A percentile compares a stretch with the other conserved stretches of the same genome.
Evolutionary conservation across 345 rosid genomes (phyloP).

Genomic region (Populus ilicifolia): DNA sequence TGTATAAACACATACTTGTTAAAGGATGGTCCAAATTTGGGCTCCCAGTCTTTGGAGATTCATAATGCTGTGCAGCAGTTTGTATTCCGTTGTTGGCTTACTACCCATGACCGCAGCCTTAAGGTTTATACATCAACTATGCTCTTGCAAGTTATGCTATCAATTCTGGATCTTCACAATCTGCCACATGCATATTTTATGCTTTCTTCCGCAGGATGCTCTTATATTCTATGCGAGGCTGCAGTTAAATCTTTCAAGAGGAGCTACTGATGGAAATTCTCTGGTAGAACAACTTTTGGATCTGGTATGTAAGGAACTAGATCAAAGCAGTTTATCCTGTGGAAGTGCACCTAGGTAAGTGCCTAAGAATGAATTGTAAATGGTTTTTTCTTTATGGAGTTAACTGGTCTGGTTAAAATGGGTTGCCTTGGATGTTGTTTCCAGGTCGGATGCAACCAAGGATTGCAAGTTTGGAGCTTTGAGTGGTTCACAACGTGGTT

Average conservation of each 20-base stretch:
- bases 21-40: constrained; percentile 88
- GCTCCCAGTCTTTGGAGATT: constrained; percentile 58
- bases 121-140: constrained; percentile 46
- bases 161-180: constrained; percentile 4
- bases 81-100: constrained; percentile 64
- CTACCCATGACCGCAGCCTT: constrained; percentile 68
- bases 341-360: constrained; percentile 49
- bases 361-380: constrained; percentile 1
- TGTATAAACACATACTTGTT: constrained; percentile 70
- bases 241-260: constrained; percentile 67
- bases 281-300: constrained; percentile 77
- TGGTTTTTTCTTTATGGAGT: not conserved
- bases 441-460: constrained; percentile 71
- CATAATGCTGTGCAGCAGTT: constrained; percentile 57
- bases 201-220: constrained; percentile 54
- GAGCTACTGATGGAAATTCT: constrained; percentile 45
- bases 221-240: constrained; percentile 66
- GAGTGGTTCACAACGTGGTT: constrained; percentile 52
- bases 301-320: constrained; percentile 74
- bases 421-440: constrained; percentile 5
- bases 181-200: not conserved
- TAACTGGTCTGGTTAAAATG: constrained; percentile 19
- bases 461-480: constrained; percentile 69
- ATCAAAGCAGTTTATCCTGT: constrained; percentile 55
- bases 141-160: not conserved